Evolutionary conservation across 2,329 filamentous ascomycete species (phyloP).

Genomic region (Tolypocladium ophioglossoides): DNA sequence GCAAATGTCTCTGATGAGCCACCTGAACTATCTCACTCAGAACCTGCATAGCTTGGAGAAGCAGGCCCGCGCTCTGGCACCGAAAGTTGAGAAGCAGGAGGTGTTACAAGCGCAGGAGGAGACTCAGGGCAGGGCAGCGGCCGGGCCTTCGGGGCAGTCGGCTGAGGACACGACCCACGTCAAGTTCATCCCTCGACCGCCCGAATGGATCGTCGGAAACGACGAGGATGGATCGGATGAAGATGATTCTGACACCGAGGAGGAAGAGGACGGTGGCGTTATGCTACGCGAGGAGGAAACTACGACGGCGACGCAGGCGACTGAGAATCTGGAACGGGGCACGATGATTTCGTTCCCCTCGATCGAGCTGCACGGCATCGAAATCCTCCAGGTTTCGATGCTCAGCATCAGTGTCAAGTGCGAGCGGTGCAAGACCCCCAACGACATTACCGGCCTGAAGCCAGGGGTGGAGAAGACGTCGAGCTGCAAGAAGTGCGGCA

Average conservation of each 20-base stretch:
- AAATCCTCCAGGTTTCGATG: slow-evolving; percentile 58
- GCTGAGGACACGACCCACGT: slow-evolving; percentile 51
- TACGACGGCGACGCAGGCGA: slow-evolving; percentile 4
- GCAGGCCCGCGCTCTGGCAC: slow-evolving; percentile 26
- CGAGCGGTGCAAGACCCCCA: slow-evolving; percentile 62
- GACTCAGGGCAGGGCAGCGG: slow-evolving; percentile 2
- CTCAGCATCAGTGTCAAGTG: slow-evolving; percentile 67
- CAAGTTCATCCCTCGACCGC: slow-evolving; percentile 62
- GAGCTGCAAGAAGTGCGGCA: slow-evolving; percentile 50
- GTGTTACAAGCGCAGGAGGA: slow-evolving; percentile 1
- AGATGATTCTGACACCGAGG: slow-evolving; percentile 33
- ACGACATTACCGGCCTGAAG: slow-evolving; percentile 58
- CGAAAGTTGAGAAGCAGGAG: slow-evolving; percentile 5
- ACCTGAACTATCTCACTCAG: slow-evolving; percentile 63
- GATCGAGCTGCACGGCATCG: slow-evolving; percentile 66
- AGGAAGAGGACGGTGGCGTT: slow-evolving; percentile 32
- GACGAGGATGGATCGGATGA: slow-evolving; percentile 37
- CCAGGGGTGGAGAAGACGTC: slow-evolving; percentile 39
- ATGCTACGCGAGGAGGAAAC: slow-evolving; percentile 20
- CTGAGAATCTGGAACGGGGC: slow-evolving; percentile 46
- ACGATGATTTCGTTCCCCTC: slow-evolving; percentile 72
- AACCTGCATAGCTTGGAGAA: slow-evolving; percentile 60
- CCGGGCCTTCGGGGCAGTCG: slow-evolving; percentile 5
- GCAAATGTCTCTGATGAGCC: slow-evolving; percentile 57
- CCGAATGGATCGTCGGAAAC: slow-evolving; percentile 54